Percentiles rank a stretch among this genome's conserved stretches.
Conservation (phyloP, 2,329 filamentous ascomycete genomes). For the Clarireedia sp. region DNA sequence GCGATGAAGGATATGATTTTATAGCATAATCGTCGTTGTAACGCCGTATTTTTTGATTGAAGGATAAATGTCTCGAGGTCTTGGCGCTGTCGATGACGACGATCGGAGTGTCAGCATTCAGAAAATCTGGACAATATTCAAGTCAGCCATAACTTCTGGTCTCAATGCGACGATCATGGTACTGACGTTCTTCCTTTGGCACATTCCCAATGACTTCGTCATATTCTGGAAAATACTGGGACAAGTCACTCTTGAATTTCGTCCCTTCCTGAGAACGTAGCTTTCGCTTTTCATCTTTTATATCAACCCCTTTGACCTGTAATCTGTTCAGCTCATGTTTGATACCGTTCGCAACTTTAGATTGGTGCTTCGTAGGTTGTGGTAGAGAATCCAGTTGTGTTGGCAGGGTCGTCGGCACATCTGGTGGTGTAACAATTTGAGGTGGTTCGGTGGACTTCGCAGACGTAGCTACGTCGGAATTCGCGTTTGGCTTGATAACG, state of each 20-base stretch:
- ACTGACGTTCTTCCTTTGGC: conserved; percentile 66
- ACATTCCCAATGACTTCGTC: conserved; percentile 85
- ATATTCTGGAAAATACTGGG: conserved; percentile 87
- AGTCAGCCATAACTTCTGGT: conserved; percentile 15
- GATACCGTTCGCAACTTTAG: conserved; percentile 54
- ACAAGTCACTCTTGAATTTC: conserved; percentile 83
- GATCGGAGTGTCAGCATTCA: conserved; percentile 67
- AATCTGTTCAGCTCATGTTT: conserved; percentile 52
- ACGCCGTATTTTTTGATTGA: conserved; percentile 9
- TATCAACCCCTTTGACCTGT: conserved; percentile 36
- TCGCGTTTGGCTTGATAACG: conserved; percentile 20
- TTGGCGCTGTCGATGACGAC: conserved; percentile 53
- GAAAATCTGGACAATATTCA: conserved; percentile 47
- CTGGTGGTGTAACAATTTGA: conserved; percentile 10
- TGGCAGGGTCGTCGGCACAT: conserved; percentile 13
- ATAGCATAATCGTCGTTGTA: conserved; percentile 32
- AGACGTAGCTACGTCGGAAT: conserved; percentile 19
- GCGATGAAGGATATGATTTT: conserved; percentile 45
- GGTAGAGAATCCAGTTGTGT: conserved; percentile 11
- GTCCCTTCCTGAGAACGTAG: conserved; percentile 80
- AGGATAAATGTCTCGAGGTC: conserved; percentile 20
- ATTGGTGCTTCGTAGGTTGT: conserved; percentile 41
- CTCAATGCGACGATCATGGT: conserved; percentile 14
- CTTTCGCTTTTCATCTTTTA: conserved; percentile 60
- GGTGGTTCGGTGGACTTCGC: conserved; percentile 12